Conservation (phyloP, 805 yeast genomes). For the Candida dajiaensis region DNA sequence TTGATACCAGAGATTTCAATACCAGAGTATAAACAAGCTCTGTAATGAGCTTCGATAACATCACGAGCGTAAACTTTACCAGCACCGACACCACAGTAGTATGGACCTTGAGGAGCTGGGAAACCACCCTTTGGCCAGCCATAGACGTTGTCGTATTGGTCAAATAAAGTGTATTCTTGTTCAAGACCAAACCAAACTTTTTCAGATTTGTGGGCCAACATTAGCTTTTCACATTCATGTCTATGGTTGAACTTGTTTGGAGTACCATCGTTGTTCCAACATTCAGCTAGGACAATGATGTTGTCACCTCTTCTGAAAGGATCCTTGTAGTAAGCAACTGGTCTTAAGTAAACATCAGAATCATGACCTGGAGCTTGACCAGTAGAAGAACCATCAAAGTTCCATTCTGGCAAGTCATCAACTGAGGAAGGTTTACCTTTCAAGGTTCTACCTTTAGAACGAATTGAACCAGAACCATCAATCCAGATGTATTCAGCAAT, state of each 20-base stretch:
- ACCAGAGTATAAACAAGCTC: constrained; percentile 95
- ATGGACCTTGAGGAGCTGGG: constrained; percentile 99
- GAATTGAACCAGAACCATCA: constrained; percentile 83
- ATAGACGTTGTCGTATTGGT: constrained; percentile 81
- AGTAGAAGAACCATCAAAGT: constrained; percentile 98
- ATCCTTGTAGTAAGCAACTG: constrained; percentile 92
- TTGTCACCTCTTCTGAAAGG: constrained; percentile 98
- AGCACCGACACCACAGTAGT: constrained; percentile 99
- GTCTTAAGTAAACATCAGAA: constrained; percentile 92
- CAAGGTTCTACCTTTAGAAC: constrained; percentile 93
- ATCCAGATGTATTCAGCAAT: constrained; percentile 98
- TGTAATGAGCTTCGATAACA: constrained; percentile 97
- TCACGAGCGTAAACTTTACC: constrained; percentile 98
- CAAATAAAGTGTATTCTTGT: constrained; percentile 97
- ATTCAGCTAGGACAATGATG: constrained; percentile 89
- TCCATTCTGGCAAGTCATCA: constrained; percentile 97
- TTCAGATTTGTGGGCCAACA: constrained; percentile 84
- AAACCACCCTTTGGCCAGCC: constrained; percentile 99
- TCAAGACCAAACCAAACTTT: constrained; percentile 97
- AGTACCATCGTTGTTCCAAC: constrained; percentile 98
- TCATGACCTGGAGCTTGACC: constrained; percentile 98
- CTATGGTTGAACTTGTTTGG: constrained; percentile 99
- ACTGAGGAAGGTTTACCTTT: constrained; percentile 58
- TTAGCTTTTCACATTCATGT: constrained; percentile 91
- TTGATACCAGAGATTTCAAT: constrained; percentile 90